Conservation (phyloP, 2,329 filamentous ascomycete genomes). For the Pezicula radicicola region DNA sequence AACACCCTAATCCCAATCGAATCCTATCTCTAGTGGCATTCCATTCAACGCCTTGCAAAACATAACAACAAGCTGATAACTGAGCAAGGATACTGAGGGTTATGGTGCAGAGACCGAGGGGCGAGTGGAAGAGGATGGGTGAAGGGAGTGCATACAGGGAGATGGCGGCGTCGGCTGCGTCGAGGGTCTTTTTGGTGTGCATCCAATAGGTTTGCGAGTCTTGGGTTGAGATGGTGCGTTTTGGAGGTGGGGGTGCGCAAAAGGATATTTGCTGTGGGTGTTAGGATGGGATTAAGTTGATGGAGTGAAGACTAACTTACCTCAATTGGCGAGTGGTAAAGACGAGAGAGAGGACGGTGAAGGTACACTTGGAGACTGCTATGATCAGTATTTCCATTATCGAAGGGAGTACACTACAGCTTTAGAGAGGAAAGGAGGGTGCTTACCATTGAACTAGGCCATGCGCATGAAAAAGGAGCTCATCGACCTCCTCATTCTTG, state of each 20-base stretch:
- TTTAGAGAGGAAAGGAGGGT: neutral
- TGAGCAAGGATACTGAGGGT: conserved; percentile 56
- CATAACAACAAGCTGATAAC: conserved; percentile 55
- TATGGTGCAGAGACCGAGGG: conserved; percentile 54
- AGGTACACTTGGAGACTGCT: conserved; percentile 18
- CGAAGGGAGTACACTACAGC: too few relatives aligned
- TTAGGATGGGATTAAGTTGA: neutral
- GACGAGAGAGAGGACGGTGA: conserved; percentile 21
- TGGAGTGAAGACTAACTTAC: neutral
- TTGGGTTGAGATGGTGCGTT: neutral
- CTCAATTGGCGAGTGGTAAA: conserved; percentile 18
- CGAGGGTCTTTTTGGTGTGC: conserved; percentile 60
- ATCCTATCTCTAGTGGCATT: conserved; percentile 49
- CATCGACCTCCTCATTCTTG: conserved; percentile 32
- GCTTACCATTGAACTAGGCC: conserved; percentile 33
- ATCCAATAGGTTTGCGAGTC: conserved; percentile 16
- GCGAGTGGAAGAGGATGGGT: conserved; percentile 51
- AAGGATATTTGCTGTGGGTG: conserved; percentile 5
- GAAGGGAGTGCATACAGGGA: conserved; percentile 50
- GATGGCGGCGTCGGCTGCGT: conserved; percentile 55
- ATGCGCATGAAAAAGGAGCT: conserved; percentile 35
- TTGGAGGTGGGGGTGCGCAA: conserved; percentile 14
- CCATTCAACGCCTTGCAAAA: conserved; percentile 37
- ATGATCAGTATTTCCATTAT: too few relatives aligned
- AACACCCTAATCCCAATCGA: conserved; percentile 54